A percentile compares a stretch with the other conserved stretches of the same genome.
phyloP scores from a whole-genome alignment of 257 asterid genomes.

The Solanum arcanum region DNA sequence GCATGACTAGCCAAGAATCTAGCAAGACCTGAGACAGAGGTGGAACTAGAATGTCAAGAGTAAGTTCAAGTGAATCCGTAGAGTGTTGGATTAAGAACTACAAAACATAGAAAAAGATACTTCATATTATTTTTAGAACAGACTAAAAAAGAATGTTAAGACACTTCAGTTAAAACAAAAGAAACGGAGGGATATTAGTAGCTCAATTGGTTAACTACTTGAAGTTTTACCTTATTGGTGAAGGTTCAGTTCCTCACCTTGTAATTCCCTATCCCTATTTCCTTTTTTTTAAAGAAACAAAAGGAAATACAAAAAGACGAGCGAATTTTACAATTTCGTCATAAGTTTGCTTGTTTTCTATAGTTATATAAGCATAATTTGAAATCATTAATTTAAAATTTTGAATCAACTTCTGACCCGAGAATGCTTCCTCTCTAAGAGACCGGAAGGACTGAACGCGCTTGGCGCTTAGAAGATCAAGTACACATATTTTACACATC shows the following conservation, averaged over 20 bases:
- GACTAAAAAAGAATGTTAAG: too few relatives aligned
- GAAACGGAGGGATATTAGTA: too few relatives aligned
- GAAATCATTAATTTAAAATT: neutral
- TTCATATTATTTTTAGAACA: too few relatives aligned
- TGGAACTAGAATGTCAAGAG: neutral
- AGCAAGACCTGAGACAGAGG: neutral
- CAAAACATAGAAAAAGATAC: too few relatives aligned
- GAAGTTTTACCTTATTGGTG: too few relatives aligned
- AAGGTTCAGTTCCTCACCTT: neutral
- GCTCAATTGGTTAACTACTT: neutral
- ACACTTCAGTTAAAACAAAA: neutral
- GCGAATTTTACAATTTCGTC: neutral
- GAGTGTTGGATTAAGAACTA: neutral
- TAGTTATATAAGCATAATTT: neutral
- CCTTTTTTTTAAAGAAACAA: neutral
- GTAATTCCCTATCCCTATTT: neutral
- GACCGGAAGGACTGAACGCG: neutral
- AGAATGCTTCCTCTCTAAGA: neutral
- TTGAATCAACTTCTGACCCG: neutral
- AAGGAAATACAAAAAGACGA: neutral
- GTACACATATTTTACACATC: neutral
- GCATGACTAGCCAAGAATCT: neutral
- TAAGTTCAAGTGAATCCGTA: neutral
- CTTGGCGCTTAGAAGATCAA: neutral
- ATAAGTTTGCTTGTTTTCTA: neutral